Conservation (phyloP, 495 filamentous ascomycete genomes). For the Parachaetomium inaequale region DNA sequence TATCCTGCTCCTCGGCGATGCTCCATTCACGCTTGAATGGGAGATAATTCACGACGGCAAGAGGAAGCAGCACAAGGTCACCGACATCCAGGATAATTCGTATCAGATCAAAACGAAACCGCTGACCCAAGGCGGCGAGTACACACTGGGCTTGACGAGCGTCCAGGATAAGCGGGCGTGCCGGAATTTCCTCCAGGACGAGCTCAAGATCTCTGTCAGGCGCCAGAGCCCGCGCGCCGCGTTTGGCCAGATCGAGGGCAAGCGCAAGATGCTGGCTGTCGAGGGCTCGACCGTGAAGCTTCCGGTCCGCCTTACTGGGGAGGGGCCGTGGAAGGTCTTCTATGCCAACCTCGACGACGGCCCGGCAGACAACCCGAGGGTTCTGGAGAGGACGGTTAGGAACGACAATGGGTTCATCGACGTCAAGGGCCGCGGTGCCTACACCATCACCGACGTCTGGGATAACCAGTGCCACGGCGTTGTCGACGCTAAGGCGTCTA, state of each 20-base stretch:
- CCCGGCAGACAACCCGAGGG: conserved; percentile 19
- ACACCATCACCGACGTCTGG: conserved; percentile 69
- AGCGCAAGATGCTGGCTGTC: conserved; percentile 66
- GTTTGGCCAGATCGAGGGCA: conserved; percentile 79
- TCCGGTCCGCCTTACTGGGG: conserved; percentile 77
- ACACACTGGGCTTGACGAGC: conserved; percentile 74
- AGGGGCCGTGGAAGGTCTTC: conserved; percentile 73
- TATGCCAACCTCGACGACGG: conserved; percentile 62
- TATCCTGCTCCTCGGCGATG: conserved; percentile 71
- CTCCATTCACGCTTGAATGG: conserved; percentile 87
- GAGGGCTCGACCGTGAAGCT: conserved; percentile 68
- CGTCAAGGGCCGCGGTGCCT: conserved; percentile 65
- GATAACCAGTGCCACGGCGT: conserved; percentile 77
- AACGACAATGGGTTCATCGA: conserved; percentile 68
- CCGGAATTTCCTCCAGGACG: conserved; percentile 75
- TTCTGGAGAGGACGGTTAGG: conserved; percentile 36
- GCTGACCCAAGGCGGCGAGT: conserved; percentile 77
- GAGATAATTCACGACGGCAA: conserved; percentile 90
- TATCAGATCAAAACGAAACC: conserved; percentile 70
- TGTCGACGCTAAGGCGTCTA: conserved; percentile 65
- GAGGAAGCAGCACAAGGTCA: conserved; percentile 62
- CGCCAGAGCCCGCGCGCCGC: conserved; percentile 79
- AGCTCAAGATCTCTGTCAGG: conserved; percentile 75
- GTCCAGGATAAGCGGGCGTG: conserved; percentile 84
- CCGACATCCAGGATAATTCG: conserved; percentile 54